These are phyloP conservation scores for Cryomyces antarcticus DNA, from an alignment of 495 filamentous ascomycete species.

Conservation along the genomic window DNA sequence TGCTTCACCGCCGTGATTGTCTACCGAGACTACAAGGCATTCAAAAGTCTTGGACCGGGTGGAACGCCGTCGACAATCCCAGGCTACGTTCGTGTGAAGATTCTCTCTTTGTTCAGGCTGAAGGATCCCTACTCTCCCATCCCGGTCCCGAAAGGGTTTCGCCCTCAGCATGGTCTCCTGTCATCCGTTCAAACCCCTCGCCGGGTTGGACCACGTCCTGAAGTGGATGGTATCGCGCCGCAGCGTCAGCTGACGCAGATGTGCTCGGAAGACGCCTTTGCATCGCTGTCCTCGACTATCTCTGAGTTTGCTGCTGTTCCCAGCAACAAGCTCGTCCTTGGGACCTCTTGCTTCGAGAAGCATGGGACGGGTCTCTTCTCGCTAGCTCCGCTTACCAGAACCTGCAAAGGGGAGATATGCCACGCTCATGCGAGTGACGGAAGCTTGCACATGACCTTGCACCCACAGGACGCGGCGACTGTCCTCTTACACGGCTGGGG, in stretches of 20 bases:
- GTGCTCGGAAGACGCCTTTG: slow-evolving; percentile 29
- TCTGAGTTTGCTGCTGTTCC: slow-evolving; percentile 26
- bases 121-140: slow-evolving; percentile 28
- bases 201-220: slow-evolving; percentile 40
- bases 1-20: slow-evolving; percentile 22
- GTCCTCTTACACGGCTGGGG: slow-evolving; percentile 71
- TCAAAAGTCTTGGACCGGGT: slow-evolving; percentile 58
- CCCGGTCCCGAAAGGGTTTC: slow-evolving; percentile 17
- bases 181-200: slow-evolving; percentile 24
- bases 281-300: slow-evolving; percentile 27
- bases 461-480: slow-evolving; percentile 57
- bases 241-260: slow-evolving; percentile 57
- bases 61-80: slow-evolving; percentile 54
- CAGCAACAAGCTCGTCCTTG: slow-evolving; percentile 33
- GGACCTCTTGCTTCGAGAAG: slow-evolving; percentile 60
- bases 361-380: slow-evolving; percentile 56
- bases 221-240: slow-evolving; percentile 53
- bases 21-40: slow-evolving; percentile 56
- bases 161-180: slow-evolving; percentile 28
- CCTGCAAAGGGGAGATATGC: slow-evolving; percentile 54
- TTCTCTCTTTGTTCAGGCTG: slow-evolving; percentile 27
- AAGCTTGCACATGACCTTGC: slow-evolving; percentile 54
- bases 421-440: slow-evolving; percentile 62
- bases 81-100: slow-evolving; percentile 53
- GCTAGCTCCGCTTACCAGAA: slow-evolving; percentile 34